Evolutionary conservation across 164 flowering plant genomes (phyloP).

Genomic region (Dillenia turbinata): DNA sequence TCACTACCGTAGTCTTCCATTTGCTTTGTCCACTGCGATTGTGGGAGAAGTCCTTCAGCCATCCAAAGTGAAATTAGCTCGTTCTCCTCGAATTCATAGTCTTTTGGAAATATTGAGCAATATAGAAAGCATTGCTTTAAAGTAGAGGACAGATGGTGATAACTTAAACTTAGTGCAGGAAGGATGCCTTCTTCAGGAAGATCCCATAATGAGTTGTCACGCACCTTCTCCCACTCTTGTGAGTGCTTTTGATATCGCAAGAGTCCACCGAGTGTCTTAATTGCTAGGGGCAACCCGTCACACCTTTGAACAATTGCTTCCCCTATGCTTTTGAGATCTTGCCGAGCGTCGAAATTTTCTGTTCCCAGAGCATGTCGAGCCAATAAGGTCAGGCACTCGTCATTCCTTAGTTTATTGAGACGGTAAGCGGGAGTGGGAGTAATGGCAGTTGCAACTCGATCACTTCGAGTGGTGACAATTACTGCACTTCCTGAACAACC

Average conservation of each 20-base stretch:
- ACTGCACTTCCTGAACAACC: neutral
- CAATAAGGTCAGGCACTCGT: neutral
- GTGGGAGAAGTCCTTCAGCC: neutral
- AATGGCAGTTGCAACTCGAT: neutral
- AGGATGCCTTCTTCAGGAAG: neutral
- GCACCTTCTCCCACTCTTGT: neutral
- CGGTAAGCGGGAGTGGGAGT: neutral
- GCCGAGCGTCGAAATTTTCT: neutral
- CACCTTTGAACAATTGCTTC: neutral
- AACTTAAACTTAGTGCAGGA: neutral
- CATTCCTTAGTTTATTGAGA: neutral
- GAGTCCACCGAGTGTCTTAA: neutral
- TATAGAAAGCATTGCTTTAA: neutral
- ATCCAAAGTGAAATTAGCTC: neutral
- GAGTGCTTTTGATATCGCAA: neutral
- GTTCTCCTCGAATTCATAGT: neutral
- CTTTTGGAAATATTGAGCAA: neutral
- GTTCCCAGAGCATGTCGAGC: neutral
- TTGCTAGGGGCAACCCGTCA: neutral
- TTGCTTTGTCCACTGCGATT: neutral
- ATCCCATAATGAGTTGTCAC: neutral
- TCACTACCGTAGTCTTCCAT: neutral
- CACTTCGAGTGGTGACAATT: neutral
- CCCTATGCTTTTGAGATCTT: neutral
- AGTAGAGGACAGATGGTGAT: neutral